Conservation (phyloP, 768 basidiomycete species). For the Phanerochaete carnosa region DNA sequence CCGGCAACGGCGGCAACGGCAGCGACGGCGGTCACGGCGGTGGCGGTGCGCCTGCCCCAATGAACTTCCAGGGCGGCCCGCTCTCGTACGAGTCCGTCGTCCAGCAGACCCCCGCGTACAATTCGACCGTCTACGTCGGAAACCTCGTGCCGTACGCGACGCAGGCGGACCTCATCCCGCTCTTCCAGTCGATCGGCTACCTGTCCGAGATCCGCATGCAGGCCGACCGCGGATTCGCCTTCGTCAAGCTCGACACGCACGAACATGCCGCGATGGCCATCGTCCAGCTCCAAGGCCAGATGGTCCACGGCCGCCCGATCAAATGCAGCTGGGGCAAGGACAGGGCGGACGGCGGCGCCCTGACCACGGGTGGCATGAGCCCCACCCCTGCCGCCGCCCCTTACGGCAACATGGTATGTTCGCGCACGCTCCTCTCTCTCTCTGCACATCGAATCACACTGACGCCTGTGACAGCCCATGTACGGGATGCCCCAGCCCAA, state of each 20-base stretch:
- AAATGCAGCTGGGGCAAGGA: slow-evolving; percentile 99
- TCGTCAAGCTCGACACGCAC: slow-evolving; percentile 98
- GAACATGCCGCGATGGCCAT: slow-evolving; percentile 99
- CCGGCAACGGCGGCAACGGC: slow-evolving; percentile 8
- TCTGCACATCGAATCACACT: background rate
- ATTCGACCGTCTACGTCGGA: slow-evolving; percentile 96
- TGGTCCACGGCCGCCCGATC: slow-evolving; percentile 95
- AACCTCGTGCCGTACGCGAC: slow-evolving; percentile 97
- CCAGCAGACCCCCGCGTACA: slow-evolving; percentile 89
- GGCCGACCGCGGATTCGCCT: slow-evolving; percentile 97
- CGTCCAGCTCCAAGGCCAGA: slow-evolving; percentile 93
- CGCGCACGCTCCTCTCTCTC: background rate
- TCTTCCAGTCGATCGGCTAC: slow-evolving; percentile 98
- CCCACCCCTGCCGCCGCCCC: slow-evolving; percentile 58
- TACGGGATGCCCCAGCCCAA: slow-evolving; percentile 87
- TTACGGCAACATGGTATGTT: slow-evolving; percentile 79
- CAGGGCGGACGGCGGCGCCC: slow-evolving; percentile 65
- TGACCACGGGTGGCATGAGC: slow-evolving; percentile 45
- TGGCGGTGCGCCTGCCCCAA: slow-evolving; percentile 77
- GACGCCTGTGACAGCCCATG: slow-evolving; percentile 56
- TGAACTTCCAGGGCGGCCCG: slow-evolving; percentile 88
- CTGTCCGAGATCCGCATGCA: slow-evolving; percentile 99
- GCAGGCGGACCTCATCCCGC: slow-evolving; percentile 94
- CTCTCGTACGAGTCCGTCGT: slow-evolving; percentile 93
- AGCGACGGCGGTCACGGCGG: no score